A percentile compares a stretch with the other conserved stretches of the same genome.
These are phyloP conservation scores for Cinnamomum micranthum DNA, from an alignment of 164 flowering plant genomes.

Conservation along the genomic window DNA sequence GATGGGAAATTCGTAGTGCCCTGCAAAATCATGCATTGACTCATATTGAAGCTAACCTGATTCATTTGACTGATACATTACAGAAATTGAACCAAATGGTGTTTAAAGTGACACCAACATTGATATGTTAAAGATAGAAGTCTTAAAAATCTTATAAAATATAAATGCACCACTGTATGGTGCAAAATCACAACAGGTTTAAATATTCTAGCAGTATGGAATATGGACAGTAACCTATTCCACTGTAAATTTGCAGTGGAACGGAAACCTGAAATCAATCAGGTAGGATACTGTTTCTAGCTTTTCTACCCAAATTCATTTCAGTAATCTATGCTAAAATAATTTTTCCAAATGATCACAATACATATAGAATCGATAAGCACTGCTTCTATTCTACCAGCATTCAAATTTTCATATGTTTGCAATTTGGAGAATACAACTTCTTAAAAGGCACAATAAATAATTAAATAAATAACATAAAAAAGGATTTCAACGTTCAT, in stretches of 20 bases:
- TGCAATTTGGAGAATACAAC: not conserved
- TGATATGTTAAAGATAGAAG: not conserved
- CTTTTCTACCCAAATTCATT: not conserved
- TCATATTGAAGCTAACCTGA: not conserved
- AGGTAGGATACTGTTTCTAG: not conserved
- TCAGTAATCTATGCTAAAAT: not conserved
- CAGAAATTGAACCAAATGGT: not conserved
- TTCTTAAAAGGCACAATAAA: not conserved
- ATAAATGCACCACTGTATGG: not conserved
- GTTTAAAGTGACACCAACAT: not conserved
- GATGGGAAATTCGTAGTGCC: conserved; percentile 35
- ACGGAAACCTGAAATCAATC: not conserved
- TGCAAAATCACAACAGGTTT: not conserved
- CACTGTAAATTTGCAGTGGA: not conserved
- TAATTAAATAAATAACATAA: not conserved
- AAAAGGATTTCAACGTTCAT: not conserved
- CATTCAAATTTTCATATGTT: not conserved
- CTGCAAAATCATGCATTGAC: conserved; percentile 27
- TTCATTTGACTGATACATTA: not conserved
- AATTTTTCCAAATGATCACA: not conserved
- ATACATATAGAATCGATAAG: not conserved
- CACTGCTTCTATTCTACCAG: not conserved
- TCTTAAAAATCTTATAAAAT: too few species aligned
- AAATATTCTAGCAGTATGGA: not conserved
- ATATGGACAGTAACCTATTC: not conserved